phyloP scores from a whole-genome alignment of 2,329 filamentous ascomycete species.

The Neonectria coccinea region DNA sequence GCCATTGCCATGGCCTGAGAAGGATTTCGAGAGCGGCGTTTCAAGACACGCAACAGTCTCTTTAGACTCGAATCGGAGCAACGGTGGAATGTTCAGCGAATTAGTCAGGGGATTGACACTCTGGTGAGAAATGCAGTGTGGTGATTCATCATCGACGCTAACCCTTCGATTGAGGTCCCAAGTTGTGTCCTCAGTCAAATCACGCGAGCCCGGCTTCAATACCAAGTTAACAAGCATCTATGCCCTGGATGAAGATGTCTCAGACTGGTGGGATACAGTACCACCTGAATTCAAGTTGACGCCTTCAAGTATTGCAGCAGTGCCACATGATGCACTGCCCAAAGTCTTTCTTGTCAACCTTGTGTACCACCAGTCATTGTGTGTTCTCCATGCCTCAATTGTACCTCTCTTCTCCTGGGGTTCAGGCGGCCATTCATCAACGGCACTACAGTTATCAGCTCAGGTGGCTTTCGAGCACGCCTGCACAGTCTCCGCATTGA shows the following conservation, averaged over 20 bases:
- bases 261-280: slow-evolving; percentile 22
- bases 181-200: slow-evolving; percentile 20
- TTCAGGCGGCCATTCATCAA: slow-evolving; percentile 19
- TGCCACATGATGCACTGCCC: slow-evolving; percentile 5
- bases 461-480: slow-evolving; percentile 40
- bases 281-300: slow-evolving; percentile 12
- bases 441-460: slow-evolving; percentile 37
- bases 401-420: slow-evolving; percentile 40
- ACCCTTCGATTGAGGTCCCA: slow-evolving; percentile 8
- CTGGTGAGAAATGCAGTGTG: slow-evolving; percentile 9
- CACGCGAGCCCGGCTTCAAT: neutral
- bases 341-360: slow-evolving; percentile 22
- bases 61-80: slow-evolving; percentile 1
- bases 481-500: slow-evolving; percentile 26
- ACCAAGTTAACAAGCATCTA: slow-evolving; percentile 16
- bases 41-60: neutral
- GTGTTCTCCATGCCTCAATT: slow-evolving; percentile 38
- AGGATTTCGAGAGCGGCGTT: slow-evolving; percentile 11
- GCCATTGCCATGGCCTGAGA: slow-evolving; percentile 24
- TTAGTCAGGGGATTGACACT: slow-evolving; percentile 25
- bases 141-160: neutral
- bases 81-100: slow-evolving; percentile 22
- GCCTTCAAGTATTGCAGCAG: neutral
- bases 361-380: slow-evolving; percentile 37
- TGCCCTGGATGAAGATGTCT: slow-evolving; percentile 21